phyloP scores from a whole-genome alignment of 2,329 filamentous ascomycete genomes.

The Coniochaeta sp. region DNA sequence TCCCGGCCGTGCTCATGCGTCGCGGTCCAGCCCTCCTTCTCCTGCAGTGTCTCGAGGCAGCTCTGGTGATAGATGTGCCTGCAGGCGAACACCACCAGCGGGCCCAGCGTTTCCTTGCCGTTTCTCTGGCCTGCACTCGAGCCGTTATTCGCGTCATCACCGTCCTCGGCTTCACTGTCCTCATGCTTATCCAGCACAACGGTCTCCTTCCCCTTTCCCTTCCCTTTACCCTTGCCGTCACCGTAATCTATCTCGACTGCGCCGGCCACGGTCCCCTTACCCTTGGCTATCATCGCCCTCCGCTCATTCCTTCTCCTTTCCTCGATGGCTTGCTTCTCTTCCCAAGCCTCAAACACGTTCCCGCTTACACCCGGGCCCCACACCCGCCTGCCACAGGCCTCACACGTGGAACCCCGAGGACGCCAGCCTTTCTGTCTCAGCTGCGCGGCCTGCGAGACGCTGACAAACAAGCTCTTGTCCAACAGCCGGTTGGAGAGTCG shows the following conservation, averaged over 20 bases:
- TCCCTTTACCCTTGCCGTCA: slow-evolving; percentile 28
- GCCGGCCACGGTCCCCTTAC: slow-evolving; percentile 20
- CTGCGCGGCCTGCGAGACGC: slow-evolving; percentile 66
- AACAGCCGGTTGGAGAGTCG: slow-evolving; percentile 78
- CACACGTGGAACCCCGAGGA: slow-evolving; percentile 78
- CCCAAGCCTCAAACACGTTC: slow-evolving; percentile 76
- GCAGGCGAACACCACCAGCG: slow-evolving; percentile 62
- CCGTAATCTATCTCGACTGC: slow-evolving; percentile 7
- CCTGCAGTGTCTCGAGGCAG: slow-evolving; percentile 60
- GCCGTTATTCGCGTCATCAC: slow-evolving; percentile 15
- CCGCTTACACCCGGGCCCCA: slow-evolving; percentile 85
- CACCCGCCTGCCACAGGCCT: slow-evolving; percentile 71
- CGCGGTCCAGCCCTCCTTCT: slow-evolving; percentile 32
- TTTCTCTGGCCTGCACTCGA: slow-evolving; percentile 13
- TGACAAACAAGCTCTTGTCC: slow-evolving; percentile 80
- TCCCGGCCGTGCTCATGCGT: slow-evolving; percentile 35
- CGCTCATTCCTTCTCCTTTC: slow-evolving; percentile 24
- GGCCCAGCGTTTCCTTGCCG: slow-evolving; percentile 48
- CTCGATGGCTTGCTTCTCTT: slow-evolving; percentile 48
- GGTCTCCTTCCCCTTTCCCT: slow-evolving; percentile 50
- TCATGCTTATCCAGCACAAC: slow-evolving; percentile 16
- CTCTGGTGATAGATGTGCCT: slow-evolving; percentile 63
- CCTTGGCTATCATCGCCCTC: slow-evolving; percentile 30
- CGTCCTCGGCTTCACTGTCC: slow-evolving; percentile 24
- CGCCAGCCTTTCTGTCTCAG: slow-evolving; percentile 84